Evolutionary conservation across 2,329 filamentous ascomycete species (phyloP), one percentile per base, ranked within the genome.

Genomic region (Incumbomyces delicatus): DNA sequence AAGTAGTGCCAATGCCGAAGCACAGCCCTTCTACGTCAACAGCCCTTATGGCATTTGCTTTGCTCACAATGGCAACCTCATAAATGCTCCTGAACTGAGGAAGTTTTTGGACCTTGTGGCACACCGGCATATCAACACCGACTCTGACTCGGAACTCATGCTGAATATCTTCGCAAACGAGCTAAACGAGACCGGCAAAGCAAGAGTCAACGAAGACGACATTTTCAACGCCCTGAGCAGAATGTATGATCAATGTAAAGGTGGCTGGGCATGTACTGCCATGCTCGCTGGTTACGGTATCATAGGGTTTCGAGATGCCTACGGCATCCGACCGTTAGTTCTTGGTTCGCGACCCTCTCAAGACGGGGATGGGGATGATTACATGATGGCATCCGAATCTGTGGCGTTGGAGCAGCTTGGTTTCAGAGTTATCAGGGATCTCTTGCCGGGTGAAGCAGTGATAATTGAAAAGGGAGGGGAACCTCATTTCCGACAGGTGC

Each of bases 11-110:
- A 90, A 87, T 60, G 81, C 87, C 6, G 87, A 95, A 66, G 86
- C 87, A 10, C 88, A 95, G 66, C 89, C 89, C 0, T 94, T 95
- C 66, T 95, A 92, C 62, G 87, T 92, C 58, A 94, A 94, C 70
- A 78, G 76, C 48, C 87, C 86, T 1, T 92, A 87, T 61, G 87
- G 87, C 40, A 83, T 94, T 57, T 85, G 77, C 59, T 77, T 92
- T 62, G 77, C 82, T 17, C 83, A 92, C 67, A 95, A 95, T 60
- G 88, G 89, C 50, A 95, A 95, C 66, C 73, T 95, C 39, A 85
- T 94, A 70, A 87, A 94, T 61, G 78, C 82, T 4, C 73, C 74
- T 1, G 80, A 85, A 44, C 71, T 94, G 40, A 79, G 77, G 62
- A 67, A 72, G 50, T 86, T 81, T 61, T 73, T 94, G 41, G 87